These are phyloP conservation scores for Rhizophagus clarus DNA, from an alignment of 192 early-diverging fungal genomes.

Conservation along the genomic window DNA sequence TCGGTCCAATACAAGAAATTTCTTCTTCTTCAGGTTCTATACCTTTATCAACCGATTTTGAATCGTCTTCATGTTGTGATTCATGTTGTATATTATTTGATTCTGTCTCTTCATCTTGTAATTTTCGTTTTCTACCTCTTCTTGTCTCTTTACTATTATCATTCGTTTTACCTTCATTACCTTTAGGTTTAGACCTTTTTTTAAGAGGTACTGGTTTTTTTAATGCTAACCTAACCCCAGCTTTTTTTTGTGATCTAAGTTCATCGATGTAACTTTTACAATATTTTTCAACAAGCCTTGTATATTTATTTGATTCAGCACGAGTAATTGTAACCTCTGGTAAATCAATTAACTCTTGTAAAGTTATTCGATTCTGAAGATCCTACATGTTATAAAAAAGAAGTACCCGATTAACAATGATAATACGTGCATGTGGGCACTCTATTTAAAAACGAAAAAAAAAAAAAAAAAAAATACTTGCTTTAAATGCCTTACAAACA, in stretches of 20 bases:
- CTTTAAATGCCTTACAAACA: not conserved
- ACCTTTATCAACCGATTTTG: not conserved
- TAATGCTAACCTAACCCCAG: not conserved
- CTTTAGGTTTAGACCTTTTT: not conserved
- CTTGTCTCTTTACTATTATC: not conserved
- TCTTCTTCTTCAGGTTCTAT: not conserved
- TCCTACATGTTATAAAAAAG: not conserved
- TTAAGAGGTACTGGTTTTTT: not conserved
- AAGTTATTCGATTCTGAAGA: not conserved
- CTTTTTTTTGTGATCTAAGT: not conserved
- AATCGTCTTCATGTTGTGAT: not conserved
- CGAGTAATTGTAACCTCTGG: not conserved
- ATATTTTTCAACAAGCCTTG: not conserved
- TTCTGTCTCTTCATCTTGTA: not conserved
- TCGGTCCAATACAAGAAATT: not conserved
- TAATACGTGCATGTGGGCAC: too few species aligned
- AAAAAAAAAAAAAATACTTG: not conserved
- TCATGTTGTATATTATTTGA: not conserved
- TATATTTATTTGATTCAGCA: not conserved
- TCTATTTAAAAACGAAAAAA: not conserved
- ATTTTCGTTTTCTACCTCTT: not conserved
- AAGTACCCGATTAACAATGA: not conserved
- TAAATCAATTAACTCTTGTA: not conserved
- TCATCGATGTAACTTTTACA: slow-evolving; percentile 2
- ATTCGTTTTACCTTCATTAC: not conserved